Evolutionary conservation across 2,329 filamentous ascomycete genomes (phyloP).

Genomic region (Didymellaceae sp.): DNA sequence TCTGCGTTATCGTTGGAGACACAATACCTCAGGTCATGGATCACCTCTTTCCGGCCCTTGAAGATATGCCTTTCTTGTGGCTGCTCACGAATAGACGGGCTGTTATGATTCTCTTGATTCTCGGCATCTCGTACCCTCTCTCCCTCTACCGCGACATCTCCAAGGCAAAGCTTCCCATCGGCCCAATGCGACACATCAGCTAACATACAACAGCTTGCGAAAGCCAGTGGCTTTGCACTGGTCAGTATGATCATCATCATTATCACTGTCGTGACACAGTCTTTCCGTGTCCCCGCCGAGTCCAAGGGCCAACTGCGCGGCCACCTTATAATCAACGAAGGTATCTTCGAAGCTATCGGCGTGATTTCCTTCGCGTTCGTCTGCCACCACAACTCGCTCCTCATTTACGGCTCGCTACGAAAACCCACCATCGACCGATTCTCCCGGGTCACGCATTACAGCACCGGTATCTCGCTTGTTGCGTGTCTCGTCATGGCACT

Average conservation of each 20-base stretch:
- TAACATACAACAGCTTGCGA: conserved; percentile 73
- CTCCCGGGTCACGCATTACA: conserved; percentile 89
- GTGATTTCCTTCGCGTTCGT: conserved; percentile 92
- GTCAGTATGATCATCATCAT: conserved; percentile 94
- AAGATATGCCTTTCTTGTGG: conserved; percentile 76
- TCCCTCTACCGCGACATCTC: conserved; percentile 96
- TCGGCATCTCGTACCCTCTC: conserved; percentile 87
- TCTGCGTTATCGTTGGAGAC: conserved; percentile 96
- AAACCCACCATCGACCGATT: conserved; percentile 97
- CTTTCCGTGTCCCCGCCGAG: conserved; percentile 73
- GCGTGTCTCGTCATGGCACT: conserved; percentile 90
- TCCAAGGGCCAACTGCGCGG: conserved; percentile 73
- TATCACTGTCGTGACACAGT: conserved; percentile 84
- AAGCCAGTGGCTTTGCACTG: conserved; percentile 91
- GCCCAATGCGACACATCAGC: conserved; percentile 20
- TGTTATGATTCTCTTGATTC: conserved; percentile 85
- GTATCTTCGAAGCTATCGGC: conserved; percentile 93
- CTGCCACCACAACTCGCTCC: conserved; percentile 90
- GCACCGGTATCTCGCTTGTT: conserved; percentile 86
- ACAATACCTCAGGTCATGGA: conserved; percentile 89
- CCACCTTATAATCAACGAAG: conserved; percentile 78
- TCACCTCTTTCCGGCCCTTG: conserved; percentile 80
- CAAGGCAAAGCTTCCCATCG: conserved; percentile 60
- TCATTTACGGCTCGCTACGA: conserved; percentile 94
- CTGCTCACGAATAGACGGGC: conserved; percentile 81